Percentiles rank a stretch among this genome's conserved stretches.
Conservation (phyloP, 176 grass and related monocot species). For the Urochloa ruziziensis region DNA sequence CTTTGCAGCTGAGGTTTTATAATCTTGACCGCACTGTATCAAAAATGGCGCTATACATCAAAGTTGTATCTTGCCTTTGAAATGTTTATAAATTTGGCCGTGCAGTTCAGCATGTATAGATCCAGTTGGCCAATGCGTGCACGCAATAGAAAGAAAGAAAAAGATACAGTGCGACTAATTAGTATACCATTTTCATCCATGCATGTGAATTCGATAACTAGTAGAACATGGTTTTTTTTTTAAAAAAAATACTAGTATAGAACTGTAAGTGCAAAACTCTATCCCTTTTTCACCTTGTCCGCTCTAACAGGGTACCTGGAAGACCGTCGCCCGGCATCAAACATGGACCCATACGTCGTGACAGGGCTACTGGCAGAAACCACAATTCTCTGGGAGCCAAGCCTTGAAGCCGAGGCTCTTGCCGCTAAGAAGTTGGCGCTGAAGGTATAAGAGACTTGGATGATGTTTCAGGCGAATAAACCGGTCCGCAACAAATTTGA, state of each 20-base stretch:
- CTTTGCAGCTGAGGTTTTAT: neutral
- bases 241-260: no score
- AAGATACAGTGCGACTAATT: neutral
- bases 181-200: neutral
- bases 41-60: neutral
- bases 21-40: neutral
- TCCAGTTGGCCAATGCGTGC: neutral
- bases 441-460: constrained; percentile 54
- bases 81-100: neutral
- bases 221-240: no score
- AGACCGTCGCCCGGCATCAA: constrained; percentile 92
- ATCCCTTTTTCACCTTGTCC: neutral
- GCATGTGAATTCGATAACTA: neutral
- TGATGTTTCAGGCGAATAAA: constrained; percentile 22
- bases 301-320: constrained; percentile 74
- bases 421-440: constrained; percentile 85
- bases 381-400: constrained; percentile 86
- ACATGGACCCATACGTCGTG: constrained; percentile 97
- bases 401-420: constrained; percentile 74
- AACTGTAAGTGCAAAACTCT: neutral
- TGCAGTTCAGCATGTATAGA: neutral
- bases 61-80: neutral
- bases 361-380: constrained; percentile 83
- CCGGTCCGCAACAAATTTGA: neutral
- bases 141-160: neutral